Base-by-base conservation (phyloP, 495 filamentous ascomycete genomes). In the Aspergillus leporis region DNA sequence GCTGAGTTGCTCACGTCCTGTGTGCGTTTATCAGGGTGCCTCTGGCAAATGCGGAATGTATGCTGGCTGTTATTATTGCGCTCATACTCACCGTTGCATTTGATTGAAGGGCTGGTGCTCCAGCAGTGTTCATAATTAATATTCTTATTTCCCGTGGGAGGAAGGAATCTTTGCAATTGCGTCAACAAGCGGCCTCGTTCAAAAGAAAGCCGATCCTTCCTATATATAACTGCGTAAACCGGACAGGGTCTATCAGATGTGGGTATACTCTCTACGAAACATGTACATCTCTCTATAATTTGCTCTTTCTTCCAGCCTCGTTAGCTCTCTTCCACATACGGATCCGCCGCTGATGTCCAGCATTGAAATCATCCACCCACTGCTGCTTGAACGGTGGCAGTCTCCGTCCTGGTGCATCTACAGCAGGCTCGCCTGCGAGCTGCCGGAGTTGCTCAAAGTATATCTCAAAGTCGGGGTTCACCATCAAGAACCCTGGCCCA, bases 381-480 rank as follows among this genome's bases (percentile, higher is more conserved):
- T 73, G 69, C 60, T 69, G 63, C 6, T 77, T 67, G 53, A 82
- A 85, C 22, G 51, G 55, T 0, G 82, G 82, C 25, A 85, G 56
- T 43, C 66, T 66, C 22, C 77, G 70, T 2, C 80, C 82, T 2
- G 65, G 60, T 19, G 64, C 53, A 1, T 65, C 66, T 4, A 61
- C 63, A 0, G 18, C 51, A 0, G 79, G 77, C 55, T 81, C 74
- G 0, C 83, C 81, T 0, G 81, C 81, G 36, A 83, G 47, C 4
- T 13, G 41, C 4, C 81, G 68, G 47, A 84, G 55, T 1, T 64
- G 60, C 61, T 85, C 82, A 53, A 85, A 86, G 60, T 86, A 84
- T 3, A 74, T 70, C 61, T 81, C 74, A 58, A 85, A 85, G 38
- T 85, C 79, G 0, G 82, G 82, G 36, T 78, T 74, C 19, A 86